Percentiles rank a stretch among this genome's conserved stretches.
These are phyloP conservation scores for Hypoxylon rubiginosum DNA, from an alignment of 2,329 filamentous ascomycete genomes.

Conservation along the genomic window DNA sequence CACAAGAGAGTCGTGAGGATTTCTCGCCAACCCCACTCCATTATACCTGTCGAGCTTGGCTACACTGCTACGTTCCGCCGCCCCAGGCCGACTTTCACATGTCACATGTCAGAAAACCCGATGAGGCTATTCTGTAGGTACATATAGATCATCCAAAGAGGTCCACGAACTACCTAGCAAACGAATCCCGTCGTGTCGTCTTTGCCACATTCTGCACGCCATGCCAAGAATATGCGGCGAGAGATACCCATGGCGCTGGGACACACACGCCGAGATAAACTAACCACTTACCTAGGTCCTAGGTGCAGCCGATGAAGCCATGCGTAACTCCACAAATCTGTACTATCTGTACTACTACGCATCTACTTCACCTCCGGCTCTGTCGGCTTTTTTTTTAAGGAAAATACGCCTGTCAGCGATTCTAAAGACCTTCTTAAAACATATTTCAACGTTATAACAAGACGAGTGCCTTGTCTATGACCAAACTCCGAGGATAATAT, in stretches of 20 bases:
- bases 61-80: neutral
- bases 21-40: constrained; percentile 27
- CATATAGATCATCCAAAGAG: constrained; percentile 1
- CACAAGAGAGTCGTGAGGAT: constrained; percentile 10
- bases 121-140: constrained; percentile 10
- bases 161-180: constrained; percentile 19
- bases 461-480: too few relatives aligned
- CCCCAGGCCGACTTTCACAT: constrained; percentile 24
- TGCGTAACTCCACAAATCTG: neutral
- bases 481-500: too few relatives aligned
- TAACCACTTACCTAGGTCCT: constrained; percentile 4
- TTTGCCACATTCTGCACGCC: constrained; percentile 24
- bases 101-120: constrained; percentile 38
- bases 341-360: neutral
- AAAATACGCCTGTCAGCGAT: neutral
- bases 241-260: constrained; percentile 34
- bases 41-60: constrained; percentile 6
- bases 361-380: neutral
- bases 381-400: neutral
- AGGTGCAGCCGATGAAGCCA: neutral
- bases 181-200: constrained; percentile 11
- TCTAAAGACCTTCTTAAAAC: too few relatives aligned
- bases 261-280: constrained; percentile 19
- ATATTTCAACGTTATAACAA: too few relatives aligned
- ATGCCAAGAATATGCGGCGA: constrained; percentile 39